Evolutionary conservation across 352 stramenopile genomes (phyloP).

Genomic region (Aphanomyces stellatus): DNA sequence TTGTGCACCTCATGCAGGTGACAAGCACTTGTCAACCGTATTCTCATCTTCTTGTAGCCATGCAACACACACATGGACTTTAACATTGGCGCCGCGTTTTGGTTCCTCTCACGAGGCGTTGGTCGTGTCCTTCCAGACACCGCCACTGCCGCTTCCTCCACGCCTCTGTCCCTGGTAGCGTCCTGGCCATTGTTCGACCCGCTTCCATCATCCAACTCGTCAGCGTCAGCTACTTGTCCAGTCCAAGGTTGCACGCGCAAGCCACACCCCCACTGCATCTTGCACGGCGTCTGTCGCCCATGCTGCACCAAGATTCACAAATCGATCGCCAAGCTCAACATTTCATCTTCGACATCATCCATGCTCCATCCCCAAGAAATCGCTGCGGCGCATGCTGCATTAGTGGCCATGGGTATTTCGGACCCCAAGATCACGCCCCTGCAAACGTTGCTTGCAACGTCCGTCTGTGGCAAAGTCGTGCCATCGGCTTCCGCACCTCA

Average conservation of each 20-base stretch:
- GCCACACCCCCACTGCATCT: conserved; percentile 24
- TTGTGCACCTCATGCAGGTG: conserved; percentile 64
- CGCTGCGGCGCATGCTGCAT: not conserved
- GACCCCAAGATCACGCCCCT: not conserved
- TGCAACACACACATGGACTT: conserved; percentile 95
- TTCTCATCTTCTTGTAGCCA: conserved; percentile 32
- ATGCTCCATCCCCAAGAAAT: conserved; percentile 1
- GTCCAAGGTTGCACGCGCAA: conserved; percentile 36
- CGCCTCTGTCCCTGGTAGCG: no score
- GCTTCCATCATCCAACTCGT: no score
- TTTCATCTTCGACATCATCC: no score
- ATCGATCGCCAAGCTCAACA: conserved; percentile 15
- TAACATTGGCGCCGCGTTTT: conserved; percentile 95
- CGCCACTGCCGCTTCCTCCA: no score
- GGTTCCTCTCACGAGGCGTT: conserved; percentile 83
- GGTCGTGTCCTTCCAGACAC: conserved; percentile 31
- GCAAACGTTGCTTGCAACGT: no score
- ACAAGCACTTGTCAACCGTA: no score
- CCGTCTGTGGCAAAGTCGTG: no score
- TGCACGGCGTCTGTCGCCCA: conserved; percentile 33
- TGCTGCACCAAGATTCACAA: conserved; percentile 50
- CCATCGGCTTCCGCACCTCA: no score
- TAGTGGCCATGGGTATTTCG: not conserved
- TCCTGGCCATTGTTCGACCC: not conserved
- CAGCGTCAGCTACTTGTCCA: conserved; percentile 23